These are phyloP conservation scores for Neoascochyta sp. DNA, from an alignment of 2,329 filamentous ascomycete species.

Conservation along the genomic window DNA sequence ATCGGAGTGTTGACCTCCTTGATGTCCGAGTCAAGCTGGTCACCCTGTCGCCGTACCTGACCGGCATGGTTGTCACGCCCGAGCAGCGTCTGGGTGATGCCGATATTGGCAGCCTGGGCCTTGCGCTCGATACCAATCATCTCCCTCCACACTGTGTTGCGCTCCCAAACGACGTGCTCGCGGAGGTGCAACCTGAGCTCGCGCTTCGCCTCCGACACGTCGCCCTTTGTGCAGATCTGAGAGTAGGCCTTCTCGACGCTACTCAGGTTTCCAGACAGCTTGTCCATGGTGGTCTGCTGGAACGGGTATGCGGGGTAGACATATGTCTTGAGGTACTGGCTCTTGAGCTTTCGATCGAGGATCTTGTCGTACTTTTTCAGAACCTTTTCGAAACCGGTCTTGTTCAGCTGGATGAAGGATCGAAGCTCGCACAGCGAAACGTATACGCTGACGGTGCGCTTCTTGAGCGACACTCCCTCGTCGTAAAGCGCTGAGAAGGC, in stretches of 20 bases:
- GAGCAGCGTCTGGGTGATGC: conserved; percentile 71
- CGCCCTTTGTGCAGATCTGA: conserved; percentile 75
- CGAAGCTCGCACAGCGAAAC: conserved; percentile 93
- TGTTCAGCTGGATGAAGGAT: conserved; percentile 93
- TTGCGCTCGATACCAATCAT: conserved; percentile 98
- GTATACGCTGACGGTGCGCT: conserved; percentile 80
- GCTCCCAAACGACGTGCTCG: conserved; percentile 97
- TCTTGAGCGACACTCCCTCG: conserved; percentile 81
- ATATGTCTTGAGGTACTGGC: conserved; percentile 67
- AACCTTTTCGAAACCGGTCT: conserved; percentile 93
- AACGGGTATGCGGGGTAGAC: conserved; percentile 84
- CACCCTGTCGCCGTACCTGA: conserved; percentile 74
- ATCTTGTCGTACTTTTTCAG: conserved; percentile 99
- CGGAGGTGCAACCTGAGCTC: conserved; percentile 86
- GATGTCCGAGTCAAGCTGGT: conserved; percentile 63
- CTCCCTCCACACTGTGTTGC: conserved; percentile 97
- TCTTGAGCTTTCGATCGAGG: conserved; percentile 74
- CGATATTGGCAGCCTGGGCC: conserved; percentile 88
- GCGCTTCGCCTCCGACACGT: conserved; percentile 70
- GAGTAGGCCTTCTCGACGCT: conserved; percentile 78
- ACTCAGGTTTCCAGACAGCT: conserved; percentile 66
- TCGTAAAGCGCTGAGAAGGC: conserved; percentile 66
- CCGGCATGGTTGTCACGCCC: conserved; percentile 67
- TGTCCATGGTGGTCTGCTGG: conserved; percentile 64
- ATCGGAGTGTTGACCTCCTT: conserved; percentile 76